Conservation (phyloP, 2,329 filamentous ascomycete genomes). For the Hypoxylon sp. region DNA sequence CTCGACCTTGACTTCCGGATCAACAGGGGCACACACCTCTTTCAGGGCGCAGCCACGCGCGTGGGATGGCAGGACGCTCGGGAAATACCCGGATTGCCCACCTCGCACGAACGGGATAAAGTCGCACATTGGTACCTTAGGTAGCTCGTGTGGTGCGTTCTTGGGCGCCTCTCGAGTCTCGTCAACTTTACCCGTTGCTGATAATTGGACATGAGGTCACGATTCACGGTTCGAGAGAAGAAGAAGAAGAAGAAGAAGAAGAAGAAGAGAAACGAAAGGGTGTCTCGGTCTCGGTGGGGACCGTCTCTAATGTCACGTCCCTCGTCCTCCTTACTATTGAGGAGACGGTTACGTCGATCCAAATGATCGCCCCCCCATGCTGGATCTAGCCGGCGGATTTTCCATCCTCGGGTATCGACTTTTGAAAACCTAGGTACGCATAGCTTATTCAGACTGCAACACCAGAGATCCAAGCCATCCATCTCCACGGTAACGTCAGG, state of each 20-base stretch:
- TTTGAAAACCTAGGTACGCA: conserved; percentile 26
- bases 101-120: conserved; percentile 35
- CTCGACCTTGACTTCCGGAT: conserved; percentile 32
- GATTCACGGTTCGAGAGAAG: conserved; percentile 16
- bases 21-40: conserved; percentile 32
- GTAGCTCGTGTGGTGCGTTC: no score
- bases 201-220: conserved; percentile 38
- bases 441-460: conserved; percentile 39
- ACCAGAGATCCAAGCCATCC: conserved; percentile 15
- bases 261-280: conserved; percentile 19
- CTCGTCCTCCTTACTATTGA: conserved; percentile 30
- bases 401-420: conserved; percentile 36
- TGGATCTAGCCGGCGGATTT: conserved; percentile 36
- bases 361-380: conserved; percentile 34
- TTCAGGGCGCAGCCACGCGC: conserved; percentile 29
- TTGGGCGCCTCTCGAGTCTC: no score
- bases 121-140: conserved; percentile 15
- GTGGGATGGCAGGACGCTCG: conserved; percentile 37
- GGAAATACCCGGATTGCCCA: conserved; percentile 37
- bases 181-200: conserved; percentile 43
- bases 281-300: conserved; percentile 14
- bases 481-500: conserved; percentile 25
- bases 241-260: no score
- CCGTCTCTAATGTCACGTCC: conserved; percentile 25
- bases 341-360: conserved; percentile 33